Base-by-base conservation (phyloP, 2,329 filamentous ascomycete species). In the Geosmithia putterillii region DNA sequence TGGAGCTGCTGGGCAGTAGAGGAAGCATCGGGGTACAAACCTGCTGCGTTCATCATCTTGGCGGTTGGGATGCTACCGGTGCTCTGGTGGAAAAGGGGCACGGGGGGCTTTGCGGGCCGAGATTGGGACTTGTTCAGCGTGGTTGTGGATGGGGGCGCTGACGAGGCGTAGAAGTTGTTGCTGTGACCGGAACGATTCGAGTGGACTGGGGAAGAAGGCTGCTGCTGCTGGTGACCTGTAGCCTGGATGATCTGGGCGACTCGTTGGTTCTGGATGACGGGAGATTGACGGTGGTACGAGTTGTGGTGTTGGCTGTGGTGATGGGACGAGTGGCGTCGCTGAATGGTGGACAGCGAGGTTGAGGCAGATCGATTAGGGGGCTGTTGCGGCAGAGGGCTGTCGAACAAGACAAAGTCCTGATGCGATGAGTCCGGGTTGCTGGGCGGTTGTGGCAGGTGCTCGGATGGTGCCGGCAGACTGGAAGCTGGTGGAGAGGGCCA, bases 351-450 rank as follows among this genome's bases (percentile, higher is more conserved):
- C 56, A 66, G 63, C 48, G 61, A 61, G 49, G 10, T 32, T 6
- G 10, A 7, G 4, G 56, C 57, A 51, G 58, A 52, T 50, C 54
- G 56, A 59, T 58, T 64, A 64, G 49, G 60, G 57, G 42, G 56
- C 50, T 51, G 56, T 51, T 48, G 52, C 49, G 55, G 66, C 60
- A 58, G 57, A 48, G 67, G 70, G 48, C 69, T 67, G 61, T 75
- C 72, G 79, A 81, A 86, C 72, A 88, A 77, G 67, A 85, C 80
- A 63, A 88, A 88, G 79, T 88, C 83, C 71, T 81, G 75, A 45
- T 65, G 70, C 42, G 51, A n/a, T n/a, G n/a, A n/a, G n/a, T n/a
- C n/a, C n/a, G n/a, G 53, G 53, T 62, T 58, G 53, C 70, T 67
- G 61, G 66, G 70, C 62, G 67, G 66, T 63, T 67, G 61, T 65